A percentile compares a stretch with the other conserved stretches of the same genome.
Evolutionary conservation across 2,329 filamentous ascomycete genomes (phyloP).

Genomic region (Cyclaneusma minus): DNA sequence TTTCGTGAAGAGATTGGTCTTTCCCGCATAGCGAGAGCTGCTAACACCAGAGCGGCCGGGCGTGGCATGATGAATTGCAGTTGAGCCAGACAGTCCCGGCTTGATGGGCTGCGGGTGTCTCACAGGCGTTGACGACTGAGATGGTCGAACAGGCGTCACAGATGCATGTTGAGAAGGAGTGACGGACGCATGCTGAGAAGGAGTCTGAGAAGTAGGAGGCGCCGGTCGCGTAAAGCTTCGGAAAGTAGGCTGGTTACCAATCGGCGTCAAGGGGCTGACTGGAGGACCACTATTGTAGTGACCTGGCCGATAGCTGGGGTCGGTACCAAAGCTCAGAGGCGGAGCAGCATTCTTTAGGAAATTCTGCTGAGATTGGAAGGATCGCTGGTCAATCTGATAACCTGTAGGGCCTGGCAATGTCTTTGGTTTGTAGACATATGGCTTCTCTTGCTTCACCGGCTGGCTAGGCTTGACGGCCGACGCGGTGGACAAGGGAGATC

Average conservation of each 20-base stretch:
- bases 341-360: conserved; percentile 14
- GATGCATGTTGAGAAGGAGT: not conserved
- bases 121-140: not conserved
- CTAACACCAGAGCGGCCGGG: not conserved
- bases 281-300: conserved; percentile 1
- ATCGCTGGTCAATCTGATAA: conserved; percentile 17
- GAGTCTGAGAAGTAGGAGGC: not conserved
- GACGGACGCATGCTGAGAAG: not conserved
- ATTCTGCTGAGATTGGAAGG: conserved; percentile 17
- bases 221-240: not conserved
- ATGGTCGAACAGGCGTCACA: not conserved
- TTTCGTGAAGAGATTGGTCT: conserved; percentile 1
- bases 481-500: conserved; percentile 16
- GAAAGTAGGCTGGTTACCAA: not conserved
- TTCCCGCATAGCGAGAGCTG: not conserved
- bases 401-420: conserved; percentile 17
- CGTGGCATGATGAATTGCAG: not conserved
- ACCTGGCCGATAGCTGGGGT: conserved; percentile 11
- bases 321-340: conserved; percentile 6
- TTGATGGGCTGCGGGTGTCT: not conserved
- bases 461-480: conserved; percentile 12
- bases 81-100: not conserved
- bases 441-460: conserved; percentile 24
- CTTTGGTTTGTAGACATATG: conserved; percentile 37
- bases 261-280: not conserved